phyloP scores from a whole-genome alignment of 768 basidiomycete genomes.

The Cystobasidiopsis lactophilus region DNA sequence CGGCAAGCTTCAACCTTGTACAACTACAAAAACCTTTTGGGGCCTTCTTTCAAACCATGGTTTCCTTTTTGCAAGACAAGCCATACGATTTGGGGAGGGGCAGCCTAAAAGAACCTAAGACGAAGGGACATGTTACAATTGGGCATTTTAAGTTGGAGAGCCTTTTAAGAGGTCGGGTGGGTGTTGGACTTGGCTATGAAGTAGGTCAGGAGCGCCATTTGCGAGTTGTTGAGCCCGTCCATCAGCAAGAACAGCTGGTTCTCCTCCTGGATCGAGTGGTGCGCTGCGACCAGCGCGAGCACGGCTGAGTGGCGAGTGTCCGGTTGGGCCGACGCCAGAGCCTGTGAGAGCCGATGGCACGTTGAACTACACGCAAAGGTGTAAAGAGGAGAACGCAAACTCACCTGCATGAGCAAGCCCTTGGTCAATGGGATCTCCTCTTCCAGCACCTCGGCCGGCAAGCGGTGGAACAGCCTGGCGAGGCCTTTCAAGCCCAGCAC shows the following conservation, averaged over 20 bases:
- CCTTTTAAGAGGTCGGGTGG: no score
- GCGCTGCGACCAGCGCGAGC: constrained; percentile 9
- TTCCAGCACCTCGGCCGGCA: constrained; percentile 18
- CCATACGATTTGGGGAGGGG: no score
- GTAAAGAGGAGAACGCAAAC: no score
- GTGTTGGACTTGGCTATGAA: no score
- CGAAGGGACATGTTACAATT: no score
- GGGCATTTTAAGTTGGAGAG: no score
- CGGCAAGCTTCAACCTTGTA: no score
- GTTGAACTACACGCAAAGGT: no score
- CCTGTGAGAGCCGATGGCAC: background rate
- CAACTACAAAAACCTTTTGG: no score
- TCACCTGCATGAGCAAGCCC: background rate
- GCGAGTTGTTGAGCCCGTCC: constrained; percentile 4
- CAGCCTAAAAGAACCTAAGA: no score
- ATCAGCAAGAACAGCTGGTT: constrained; percentile 8
- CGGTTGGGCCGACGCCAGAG: background rate
- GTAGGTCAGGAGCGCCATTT: background rate
- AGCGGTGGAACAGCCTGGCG: constrained; percentile 9
- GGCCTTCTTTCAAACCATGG: no score
- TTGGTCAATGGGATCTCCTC: constrained; percentile 11
- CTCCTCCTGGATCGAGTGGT: constrained; percentile 9
- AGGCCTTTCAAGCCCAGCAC: constrained; percentile 13
- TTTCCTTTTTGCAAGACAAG: no score
- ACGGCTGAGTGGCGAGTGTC: constrained; percentile 11